Conservation (phyloP, 257 asterid genomes). For the Nicotiana tabacum region DNA sequence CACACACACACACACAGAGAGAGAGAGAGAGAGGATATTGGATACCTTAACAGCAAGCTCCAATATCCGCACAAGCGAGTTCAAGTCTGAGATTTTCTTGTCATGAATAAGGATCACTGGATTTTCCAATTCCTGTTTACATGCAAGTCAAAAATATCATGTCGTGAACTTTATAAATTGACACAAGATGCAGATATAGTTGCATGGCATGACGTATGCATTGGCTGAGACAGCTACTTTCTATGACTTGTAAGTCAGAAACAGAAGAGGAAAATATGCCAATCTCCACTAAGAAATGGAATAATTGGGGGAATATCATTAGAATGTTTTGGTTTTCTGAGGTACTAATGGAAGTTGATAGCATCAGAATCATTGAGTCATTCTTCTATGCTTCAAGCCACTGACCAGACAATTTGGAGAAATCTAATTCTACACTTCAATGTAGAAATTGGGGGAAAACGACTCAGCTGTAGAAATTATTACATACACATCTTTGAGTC, state of each 20-base stretch:
- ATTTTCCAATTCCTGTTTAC: slow-evolving; percentile 83
- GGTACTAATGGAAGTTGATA: background rate
- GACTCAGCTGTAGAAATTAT: background rate
- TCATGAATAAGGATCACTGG: slow-evolving; percentile 84
- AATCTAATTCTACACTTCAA: background rate
- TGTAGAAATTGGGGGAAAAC: too few relatives aligned
- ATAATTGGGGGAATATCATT: background rate
- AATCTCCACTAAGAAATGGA: background rate
- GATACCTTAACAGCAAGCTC: slow-evolving; percentile 79
- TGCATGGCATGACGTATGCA: background rate
- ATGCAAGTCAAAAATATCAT: slow-evolving; percentile 10
- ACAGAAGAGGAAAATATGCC: background rate
- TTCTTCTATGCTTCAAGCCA: background rate
- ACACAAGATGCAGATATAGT: background rate
- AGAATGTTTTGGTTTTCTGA: background rate
- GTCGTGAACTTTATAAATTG: background rate
- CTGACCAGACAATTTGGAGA: background rate
- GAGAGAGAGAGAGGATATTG: background rate
- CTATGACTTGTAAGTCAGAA: background rate
- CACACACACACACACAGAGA: background rate
- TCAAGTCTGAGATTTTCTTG: slow-evolving; percentile 80
- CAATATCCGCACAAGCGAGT: slow-evolving; percentile 55
- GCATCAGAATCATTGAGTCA: background rate
- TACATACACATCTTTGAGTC: slow-evolving; percentile 77
- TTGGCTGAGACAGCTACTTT: background rate